Conservation (phyloP, 805 yeast genomes). For the Maudiozyma serrabonitensis region DNA sequence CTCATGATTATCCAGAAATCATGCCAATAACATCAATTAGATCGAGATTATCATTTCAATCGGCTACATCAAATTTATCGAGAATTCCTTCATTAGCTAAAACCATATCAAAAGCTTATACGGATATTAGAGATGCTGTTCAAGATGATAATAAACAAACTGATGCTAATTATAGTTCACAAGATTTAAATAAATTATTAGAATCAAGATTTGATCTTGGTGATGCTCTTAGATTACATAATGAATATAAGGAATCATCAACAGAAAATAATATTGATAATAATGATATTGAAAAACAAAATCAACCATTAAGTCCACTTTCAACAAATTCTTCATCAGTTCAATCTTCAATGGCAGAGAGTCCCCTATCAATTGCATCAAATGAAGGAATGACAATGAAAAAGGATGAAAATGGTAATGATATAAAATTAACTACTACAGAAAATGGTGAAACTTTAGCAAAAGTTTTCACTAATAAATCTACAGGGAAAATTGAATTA, state of each 20-base stretch:
- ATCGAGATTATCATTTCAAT: neutral
- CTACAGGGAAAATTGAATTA: slow-evolving; percentile 28
- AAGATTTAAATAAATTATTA: slow-evolving; percentile 14
- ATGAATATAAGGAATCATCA: neutral
- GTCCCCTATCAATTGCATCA: neutral
- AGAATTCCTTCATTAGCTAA: slow-evolving; percentile 5
- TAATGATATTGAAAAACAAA: neutral
- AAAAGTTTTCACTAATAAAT: slow-evolving; percentile 29
- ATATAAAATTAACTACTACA: neutral
- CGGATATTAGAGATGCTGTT: slow-evolving; percentile 13
- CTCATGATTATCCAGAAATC: neutral
- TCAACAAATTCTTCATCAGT: neutral
- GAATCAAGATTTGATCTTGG: slow-evolving; percentile 21
- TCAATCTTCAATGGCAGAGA: neutral
- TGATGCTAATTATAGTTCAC: slow-evolving; percentile 1
- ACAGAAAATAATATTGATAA: neutral
- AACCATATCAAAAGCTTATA: slow-evolving; percentile 12
- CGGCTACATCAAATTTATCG: neutral
- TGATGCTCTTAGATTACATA: slow-evolving; percentile 21
- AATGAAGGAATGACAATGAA: neutral
- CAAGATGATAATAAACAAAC: slow-evolving; percentile 20
- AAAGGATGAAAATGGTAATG: neutral
- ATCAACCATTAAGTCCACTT: neutral
- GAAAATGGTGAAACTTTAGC: slow-evolving; percentile 9
- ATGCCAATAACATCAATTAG: neutral